These are phyloP conservation scores for Moesziomyces globuligerus DNA, from an alignment of 1,284 basidiomycete genomes.

Conservation along the genomic window DNA sequence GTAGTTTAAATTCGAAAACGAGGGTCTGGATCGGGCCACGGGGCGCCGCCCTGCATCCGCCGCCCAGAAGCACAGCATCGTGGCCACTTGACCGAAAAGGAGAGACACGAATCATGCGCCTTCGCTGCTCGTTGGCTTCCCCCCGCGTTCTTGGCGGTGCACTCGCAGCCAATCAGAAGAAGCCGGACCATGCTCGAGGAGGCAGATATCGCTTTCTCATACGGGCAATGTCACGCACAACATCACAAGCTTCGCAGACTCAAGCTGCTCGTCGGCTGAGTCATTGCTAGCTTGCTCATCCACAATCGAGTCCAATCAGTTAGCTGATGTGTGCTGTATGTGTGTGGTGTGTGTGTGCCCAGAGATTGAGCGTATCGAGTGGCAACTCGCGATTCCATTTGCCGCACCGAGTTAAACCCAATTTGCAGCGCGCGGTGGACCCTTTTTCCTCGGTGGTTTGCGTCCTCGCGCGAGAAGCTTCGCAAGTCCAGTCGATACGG, in stretches of 20 bases:
- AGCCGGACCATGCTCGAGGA: too few species aligned
- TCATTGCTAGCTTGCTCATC: not conserved
- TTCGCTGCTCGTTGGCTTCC: not conserved
- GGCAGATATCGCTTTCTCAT: too few species aligned
- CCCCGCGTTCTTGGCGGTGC: not conserved
- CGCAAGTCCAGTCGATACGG: not conserved
- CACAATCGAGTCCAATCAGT: not conserved
- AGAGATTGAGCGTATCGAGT: not conserved
- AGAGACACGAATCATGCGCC: not conserved
- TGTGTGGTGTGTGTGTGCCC: too few species aligned
- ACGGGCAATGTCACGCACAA: too few species aligned
- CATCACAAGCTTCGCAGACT: too few species aligned
- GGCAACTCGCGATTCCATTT: not conserved
- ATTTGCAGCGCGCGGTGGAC: not conserved
- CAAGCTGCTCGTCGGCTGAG: not conserved
- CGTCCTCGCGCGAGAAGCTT: too few species aligned
- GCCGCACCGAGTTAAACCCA: not conserved
- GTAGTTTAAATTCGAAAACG: constrained; percentile 22
- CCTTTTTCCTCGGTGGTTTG: not conserved
- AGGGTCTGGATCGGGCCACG: too few species aligned
- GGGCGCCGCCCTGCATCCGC: too few species aligned
- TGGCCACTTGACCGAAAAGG: too few species aligned
- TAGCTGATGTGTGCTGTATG: too few species aligned
- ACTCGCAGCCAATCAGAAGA: not conserved
- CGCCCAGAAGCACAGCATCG: too few species aligned